Percentiles rank a stretch among this genome's conserved stretches.
Evolutionary conservation across 768 basidiomycete species (phyloP).

Genomic region (Suillus ampliporus): DNA sequence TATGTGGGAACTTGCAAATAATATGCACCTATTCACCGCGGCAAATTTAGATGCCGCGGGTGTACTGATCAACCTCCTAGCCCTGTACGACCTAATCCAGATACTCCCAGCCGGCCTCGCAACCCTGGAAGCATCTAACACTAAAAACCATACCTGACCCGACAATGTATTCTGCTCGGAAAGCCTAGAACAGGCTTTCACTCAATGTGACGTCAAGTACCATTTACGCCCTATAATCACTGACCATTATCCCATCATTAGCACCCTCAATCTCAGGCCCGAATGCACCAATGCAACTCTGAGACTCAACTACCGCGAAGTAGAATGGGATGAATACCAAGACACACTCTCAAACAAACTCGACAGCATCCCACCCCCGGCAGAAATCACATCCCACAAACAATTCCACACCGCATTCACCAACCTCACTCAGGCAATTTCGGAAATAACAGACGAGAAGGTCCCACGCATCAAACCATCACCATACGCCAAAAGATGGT

Average conservation of each 20-base stretch:
- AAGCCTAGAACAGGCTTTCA: background rate
- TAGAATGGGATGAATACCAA: background rate
- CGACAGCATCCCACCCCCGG: no score
- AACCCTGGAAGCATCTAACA: background rate
- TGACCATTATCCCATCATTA: background rate
- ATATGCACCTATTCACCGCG: background rate
- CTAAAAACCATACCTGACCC: background rate
- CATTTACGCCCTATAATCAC: background rate
- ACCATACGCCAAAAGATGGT: no score
- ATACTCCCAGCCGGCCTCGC: background rate
- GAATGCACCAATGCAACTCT: background rate
- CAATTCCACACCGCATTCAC: no score
- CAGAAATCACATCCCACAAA: no score
- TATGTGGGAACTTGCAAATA: background rate
- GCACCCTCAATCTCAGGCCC: rapidly evolving
- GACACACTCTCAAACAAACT: no score
- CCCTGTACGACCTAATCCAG: background rate
- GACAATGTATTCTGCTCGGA: background rate
- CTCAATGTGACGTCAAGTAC: background rate
- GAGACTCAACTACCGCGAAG: background rate
- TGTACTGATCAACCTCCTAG: background rate
- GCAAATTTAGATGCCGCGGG: background rate
- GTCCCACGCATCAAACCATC: no score
- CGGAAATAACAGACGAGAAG: no score
- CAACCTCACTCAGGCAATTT: no score